These are phyloP conservation scores for Ganoderma sp. DNA, from an alignment of 1,284 basidiomycete genomes.

Conservation along the genomic window DNA sequence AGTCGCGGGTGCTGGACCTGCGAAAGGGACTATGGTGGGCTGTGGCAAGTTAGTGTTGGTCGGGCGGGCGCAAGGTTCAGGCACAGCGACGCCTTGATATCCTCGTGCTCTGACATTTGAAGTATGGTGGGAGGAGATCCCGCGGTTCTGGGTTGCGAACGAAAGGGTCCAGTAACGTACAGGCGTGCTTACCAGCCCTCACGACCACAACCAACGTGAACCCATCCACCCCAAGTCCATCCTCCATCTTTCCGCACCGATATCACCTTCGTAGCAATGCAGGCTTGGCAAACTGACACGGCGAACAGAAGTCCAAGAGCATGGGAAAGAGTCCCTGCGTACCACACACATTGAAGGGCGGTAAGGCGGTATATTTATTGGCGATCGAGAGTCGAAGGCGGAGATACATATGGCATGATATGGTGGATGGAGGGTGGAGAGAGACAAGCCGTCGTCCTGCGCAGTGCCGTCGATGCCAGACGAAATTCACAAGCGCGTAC, in stretches of 20 bases:
- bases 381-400: not conserved
- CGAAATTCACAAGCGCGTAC: not conserved
- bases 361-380: not conserved
- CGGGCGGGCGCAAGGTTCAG: constrained; percentile 1
- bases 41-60: not conserved
- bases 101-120: constrained; percentile 1
- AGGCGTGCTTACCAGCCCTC: not conserved
- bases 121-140: constrained; percentile 4
- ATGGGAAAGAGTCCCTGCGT: not conserved
- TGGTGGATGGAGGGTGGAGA: not conserved
- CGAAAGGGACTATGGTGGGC: not conserved
- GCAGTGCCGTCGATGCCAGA: too few relatives aligned
- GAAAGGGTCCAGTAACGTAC: not conserved
- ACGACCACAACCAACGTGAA: not conserved
- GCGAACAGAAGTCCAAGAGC: not conserved
- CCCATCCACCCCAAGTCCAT: not conserved
- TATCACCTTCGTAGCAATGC: not conserved
- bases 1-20: not conserved
- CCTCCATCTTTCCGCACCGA: not conserved
- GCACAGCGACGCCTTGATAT: not conserved
- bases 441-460: not conserved
- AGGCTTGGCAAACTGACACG: not conserved
- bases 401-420: not conserved
- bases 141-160: not conserved
- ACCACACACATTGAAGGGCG: not conserved